phyloP scores from a whole-genome alignment of 106 monocot species.

The Triglochin maritima region DNA sequence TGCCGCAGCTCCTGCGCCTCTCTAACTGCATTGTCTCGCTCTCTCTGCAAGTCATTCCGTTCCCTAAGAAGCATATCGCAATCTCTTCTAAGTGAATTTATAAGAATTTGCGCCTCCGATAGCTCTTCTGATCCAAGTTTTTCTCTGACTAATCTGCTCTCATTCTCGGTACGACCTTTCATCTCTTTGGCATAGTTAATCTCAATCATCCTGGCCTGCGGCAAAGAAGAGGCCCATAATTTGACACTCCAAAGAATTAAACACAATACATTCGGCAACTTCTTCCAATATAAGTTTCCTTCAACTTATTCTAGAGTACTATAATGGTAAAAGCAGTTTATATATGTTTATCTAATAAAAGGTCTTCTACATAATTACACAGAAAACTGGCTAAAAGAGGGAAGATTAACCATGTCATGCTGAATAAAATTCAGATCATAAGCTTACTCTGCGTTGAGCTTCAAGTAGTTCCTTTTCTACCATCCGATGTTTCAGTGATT shows the following conservation, averaged over 20 bases:
- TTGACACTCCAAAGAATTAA: no score
- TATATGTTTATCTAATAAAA: not conserved
- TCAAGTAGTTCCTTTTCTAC: slow-evolving; percentile 30
- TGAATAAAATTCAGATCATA: not conserved
- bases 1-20: slow-evolving; percentile 26
- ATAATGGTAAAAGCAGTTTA: no score
- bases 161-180: slow-evolving; percentile 2
- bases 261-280: no score
- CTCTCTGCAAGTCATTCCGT: slow-evolving; percentile 20
- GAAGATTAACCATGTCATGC: not conserved
- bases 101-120: slow-evolving; percentile 6
- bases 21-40: slow-evolving; percentile 31
- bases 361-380: no score
- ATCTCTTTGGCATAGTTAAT: slow-evolving; percentile 13
- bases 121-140: slow-evolving; percentile 23
- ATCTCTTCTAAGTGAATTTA: slow-evolving; percentile 17
- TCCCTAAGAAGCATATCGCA: slow-evolving; percentile 21
- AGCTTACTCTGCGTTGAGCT: slow-evolving; percentile 21
- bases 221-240: not conserved
- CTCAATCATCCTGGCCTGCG: slow-evolving; percentile 29
- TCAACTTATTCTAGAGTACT: no score
- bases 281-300: not conserved
- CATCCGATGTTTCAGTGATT: slow-evolving; percentile 28
- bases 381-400: no score
- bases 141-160: slow-evolving; percentile 5